Percentiles rank a stretch among this genome's conserved stretches.
phyloP scores from a whole-genome alignment of 805 yeast species.

The Candida qinlingensis region DNA sequence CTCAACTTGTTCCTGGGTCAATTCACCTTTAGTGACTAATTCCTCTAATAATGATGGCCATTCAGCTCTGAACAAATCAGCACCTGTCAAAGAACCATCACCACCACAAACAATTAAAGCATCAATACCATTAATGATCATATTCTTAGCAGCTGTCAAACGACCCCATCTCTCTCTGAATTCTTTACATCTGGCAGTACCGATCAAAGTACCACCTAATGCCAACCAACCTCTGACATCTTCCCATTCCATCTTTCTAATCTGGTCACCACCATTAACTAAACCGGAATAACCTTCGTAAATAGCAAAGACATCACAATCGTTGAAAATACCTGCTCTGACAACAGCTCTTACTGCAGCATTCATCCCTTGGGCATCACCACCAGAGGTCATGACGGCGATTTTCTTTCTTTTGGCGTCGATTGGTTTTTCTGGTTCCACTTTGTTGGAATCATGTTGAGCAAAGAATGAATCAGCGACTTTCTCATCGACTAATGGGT shows the following conservation, averaged over 20 bases:
- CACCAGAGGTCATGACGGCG: constrained; percentile 97
- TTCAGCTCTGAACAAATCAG: constrained; percentile 87
- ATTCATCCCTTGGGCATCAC: constrained; percentile 99
- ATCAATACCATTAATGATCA: constrained; percentile 85
- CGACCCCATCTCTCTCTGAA: constrained; percentile 87
- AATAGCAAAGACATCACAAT: constrained; percentile 88
- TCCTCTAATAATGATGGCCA: constrained; percentile 89
- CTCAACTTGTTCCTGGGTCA: constrained; percentile 55
- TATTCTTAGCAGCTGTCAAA: constrained; percentile 72
- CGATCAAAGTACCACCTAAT: constrained; percentile 92
- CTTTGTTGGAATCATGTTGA: constrained; percentile 3
- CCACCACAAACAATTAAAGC: constrained; percentile 97
- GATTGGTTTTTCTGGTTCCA: constrained; percentile 1
- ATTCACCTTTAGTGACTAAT: constrained; percentile 47
- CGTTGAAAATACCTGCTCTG: constrained; percentile 79
- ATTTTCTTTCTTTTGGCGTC: constrained; percentile 40
- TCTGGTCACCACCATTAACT: constrained; percentile 75
- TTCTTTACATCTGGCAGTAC: constrained; percentile 89
- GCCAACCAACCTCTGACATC: constrained; percentile 93
- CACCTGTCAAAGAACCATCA: constrained; percentile 97
- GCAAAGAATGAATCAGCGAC: constrained; percentile 16
- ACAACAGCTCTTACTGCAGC: constrained; percentile 95
- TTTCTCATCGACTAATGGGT: constrained; percentile 12
- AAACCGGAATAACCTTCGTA: constrained; percentile 95
- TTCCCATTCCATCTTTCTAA: constrained; percentile 82